Evolutionary conservation across 208 protist genomes (phyloP).

Genomic region (Leishmania amazonensis): DNA sequence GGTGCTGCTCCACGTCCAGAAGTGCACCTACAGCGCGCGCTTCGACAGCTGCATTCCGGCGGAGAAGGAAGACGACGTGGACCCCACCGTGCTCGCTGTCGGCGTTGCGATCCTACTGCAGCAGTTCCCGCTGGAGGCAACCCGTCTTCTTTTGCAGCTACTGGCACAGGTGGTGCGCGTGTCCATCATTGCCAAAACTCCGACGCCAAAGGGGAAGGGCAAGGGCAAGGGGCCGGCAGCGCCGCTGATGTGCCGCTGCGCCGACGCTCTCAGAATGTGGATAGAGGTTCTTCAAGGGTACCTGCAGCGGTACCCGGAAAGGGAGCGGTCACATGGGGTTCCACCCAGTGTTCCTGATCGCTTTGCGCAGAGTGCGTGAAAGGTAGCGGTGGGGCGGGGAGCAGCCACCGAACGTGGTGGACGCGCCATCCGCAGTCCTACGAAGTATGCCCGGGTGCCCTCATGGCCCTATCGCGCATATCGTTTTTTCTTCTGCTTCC

Average conservation of each 20-base stretch:
- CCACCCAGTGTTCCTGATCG: not conserved
- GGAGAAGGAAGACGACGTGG: slow-evolving; percentile 57
- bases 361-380: slow-evolving; percentile 2
- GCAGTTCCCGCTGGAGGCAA: slow-evolving; percentile 92
- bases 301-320: slow-evolving; percentile 9
- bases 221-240: slow-evolving; percentile 10
- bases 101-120: slow-evolving; percentile 92
- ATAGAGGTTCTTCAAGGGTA: slow-evolving; percentile 27
- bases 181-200: not conserved
- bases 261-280: slow-evolving; percentile 25
- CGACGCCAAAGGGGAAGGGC: not conserved
- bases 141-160: slow-evolving; percentile 78
- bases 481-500: too few species aligned
- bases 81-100: slow-evolving; percentile 86
- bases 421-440: not conserved
- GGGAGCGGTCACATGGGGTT: slow-evolving; percentile 1
- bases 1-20: slow-evolving; percentile 57
- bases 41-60: slow-evolving; percentile 60
- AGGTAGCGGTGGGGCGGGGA: too few species aligned
- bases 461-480: too few species aligned
- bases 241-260: slow-evolving; percentile 20
- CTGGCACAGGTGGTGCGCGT: slow-evolving; percentile 77
- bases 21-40: slow-evolving; percentile 58
- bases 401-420: not conserved
- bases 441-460: not conserved